phyloP scores from a whole-genome alignment of 305 asterid genomes.

The Salvia sclarea region DNA sequence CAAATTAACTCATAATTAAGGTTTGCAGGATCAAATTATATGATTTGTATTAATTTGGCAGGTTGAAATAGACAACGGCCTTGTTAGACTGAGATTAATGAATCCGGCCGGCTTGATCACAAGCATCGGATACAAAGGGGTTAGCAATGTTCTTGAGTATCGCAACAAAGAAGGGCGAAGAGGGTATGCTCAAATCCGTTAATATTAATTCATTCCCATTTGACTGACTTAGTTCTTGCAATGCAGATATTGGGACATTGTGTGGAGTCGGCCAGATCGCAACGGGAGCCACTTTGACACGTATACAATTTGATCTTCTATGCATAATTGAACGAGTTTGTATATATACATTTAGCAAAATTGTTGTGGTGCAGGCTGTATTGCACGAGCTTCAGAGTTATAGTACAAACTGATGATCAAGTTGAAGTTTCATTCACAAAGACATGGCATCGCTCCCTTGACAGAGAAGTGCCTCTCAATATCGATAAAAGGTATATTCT shows the following conservation, averaged over 20 bases:
- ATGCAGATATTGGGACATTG: slow-evolving; percentile 69
- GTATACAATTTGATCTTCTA: slow-evolving; percentile 38
- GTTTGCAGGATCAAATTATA: neutral
- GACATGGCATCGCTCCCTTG: slow-evolving; percentile 42
- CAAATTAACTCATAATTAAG: neutral
- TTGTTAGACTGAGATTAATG: slow-evolving; percentile 43
- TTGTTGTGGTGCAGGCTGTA: no score
- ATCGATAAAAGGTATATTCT: slow-evolving; percentile 54
- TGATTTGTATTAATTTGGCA: slow-evolving; percentile 3
- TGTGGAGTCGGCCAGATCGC: slow-evolving; percentile 49
- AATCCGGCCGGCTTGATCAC: slow-evolving; percentile 54
- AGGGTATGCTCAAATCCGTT: no score
- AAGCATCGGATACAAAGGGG: slow-evolving; percentile 47
- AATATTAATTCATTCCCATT: no score
- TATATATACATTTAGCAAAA: no score
- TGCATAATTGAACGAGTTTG: no score
- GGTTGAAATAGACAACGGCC: slow-evolving; percentile 69
- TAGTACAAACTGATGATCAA: slow-evolving; percentile 40
- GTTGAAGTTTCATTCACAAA: slow-evolving; percentile 65
- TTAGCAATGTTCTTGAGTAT: slow-evolving; percentile 52
- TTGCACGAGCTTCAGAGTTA: slow-evolving; percentile 44
- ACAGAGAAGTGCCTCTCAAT: slow-evolving; percentile 41
- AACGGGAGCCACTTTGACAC: slow-evolving; percentile 40
- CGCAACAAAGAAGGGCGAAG: slow-evolving; percentile 40
- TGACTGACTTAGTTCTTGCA: no score